Percentiles rank a stretch among this genome's conserved stretches.
These are phyloP conservation scores for Hura crepitans DNA, from an alignment of 441 rosid genomes.

Conservation along the genomic window DNA sequence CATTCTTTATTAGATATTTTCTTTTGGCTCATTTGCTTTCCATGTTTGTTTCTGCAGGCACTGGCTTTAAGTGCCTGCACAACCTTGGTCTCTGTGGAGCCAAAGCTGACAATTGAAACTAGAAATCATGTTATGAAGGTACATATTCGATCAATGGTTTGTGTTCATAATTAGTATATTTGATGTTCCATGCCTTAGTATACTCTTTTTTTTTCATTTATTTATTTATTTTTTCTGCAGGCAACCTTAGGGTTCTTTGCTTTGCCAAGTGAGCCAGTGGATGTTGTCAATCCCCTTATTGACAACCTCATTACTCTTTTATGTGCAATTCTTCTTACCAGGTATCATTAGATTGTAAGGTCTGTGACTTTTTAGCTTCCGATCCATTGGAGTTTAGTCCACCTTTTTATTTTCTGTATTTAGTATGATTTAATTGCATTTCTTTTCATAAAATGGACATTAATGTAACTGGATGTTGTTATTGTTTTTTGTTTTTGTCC, in stretches of 20 bases:
- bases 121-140: conserved; percentile 98
- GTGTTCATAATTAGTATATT: conserved; percentile 1
- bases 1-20: neutral
- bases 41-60: conserved; percentile 55
- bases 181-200: conserved; percentile 5
- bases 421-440: neutral
- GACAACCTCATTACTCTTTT: conserved; percentile 92
- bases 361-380: conserved; percentile 13
- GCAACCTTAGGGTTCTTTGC: conserved; percentile 98
- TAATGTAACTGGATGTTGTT: neutral
- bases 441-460: neutral
- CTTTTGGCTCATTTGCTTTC: conserved; percentile 17
- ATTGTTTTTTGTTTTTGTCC: neutral
- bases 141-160: conserved; percentile 19
- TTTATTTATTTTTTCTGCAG: conserved; percentile 50
- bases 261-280: conserved; percentile 84
- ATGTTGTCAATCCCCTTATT: conserved; percentile 83
- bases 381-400: conserved; percentile 12
- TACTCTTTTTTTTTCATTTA: conserved; percentile 18
- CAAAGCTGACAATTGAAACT: conserved; percentile 87
- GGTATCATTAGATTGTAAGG: conserved; percentile 46
- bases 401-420: neutral
- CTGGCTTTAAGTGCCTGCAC: conserved; percentile 97
- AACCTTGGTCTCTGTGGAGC: conserved; percentile 97
- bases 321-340: conserved; percentile 96